A percentile compares a stretch with the other conserved stretches of the same genome.
Conservation (phyloP, 805 yeast genomes). For the Pichia insulana region DNA sequence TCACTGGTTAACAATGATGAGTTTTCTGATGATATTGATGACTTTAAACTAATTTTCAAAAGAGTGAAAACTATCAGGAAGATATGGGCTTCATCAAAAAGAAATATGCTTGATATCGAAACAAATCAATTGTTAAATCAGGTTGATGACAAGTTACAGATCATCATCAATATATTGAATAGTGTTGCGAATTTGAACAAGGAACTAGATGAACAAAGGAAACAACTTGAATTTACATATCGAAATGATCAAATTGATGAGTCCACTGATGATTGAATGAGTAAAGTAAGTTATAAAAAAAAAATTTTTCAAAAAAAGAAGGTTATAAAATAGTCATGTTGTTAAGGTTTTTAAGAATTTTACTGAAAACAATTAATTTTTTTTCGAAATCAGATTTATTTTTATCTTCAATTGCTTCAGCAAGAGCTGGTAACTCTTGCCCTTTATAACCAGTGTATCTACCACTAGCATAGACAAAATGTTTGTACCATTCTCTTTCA, state of each 20-base stretch:
- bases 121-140: conserved; percentile 5
- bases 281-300: neutral
- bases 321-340: conserved; percentile 1
- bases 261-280: too few species aligned
- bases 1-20: neutral
- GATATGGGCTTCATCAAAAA: conserved; percentile 5
- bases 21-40: neutral
- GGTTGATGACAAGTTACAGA: neutral
- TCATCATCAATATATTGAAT: neutral
- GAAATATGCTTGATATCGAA: conserved; percentile 6
- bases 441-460: conserved; percentile 56
- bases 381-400: conserved; percentile 29
- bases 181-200: neutral
- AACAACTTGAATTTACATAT: neutral
- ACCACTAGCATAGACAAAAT: conserved; percentile 51
- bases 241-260: too few species aligned
- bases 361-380: conserved; percentile 13
- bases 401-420: conserved; percentile 44
- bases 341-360: conserved; percentile 6
- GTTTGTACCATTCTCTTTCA: conserved; percentile 49
- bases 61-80: conserved; percentile 1
- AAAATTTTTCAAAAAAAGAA: too few species aligned
- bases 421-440: conserved; percentile 45
- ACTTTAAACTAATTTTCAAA: neutral
- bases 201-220: neutral